Evolutionary conservation across 257 asterid species (phyloP).

Genomic region (Scutellaria minor): DNA sequence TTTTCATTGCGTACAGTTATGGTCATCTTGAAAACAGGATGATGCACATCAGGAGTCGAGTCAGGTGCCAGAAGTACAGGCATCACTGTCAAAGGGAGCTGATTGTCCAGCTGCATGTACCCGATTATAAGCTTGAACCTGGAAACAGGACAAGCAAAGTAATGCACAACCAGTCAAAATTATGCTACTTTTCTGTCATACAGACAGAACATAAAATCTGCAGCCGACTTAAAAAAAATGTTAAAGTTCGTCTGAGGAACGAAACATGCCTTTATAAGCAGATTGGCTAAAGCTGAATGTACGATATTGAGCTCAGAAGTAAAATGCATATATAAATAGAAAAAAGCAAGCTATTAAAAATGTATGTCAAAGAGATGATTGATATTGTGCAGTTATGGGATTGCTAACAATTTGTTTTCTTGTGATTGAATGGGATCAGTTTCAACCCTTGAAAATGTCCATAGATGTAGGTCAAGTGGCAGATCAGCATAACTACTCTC

Average conservation of each 20-base stretch:
- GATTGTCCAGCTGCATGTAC: conserved; percentile 93
- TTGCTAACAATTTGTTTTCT: background rate
- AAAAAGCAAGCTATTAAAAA: conserved; percentile 11
- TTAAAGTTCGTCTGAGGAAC: too few relatives aligned
- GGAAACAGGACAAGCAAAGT: conserved; percentile 31
- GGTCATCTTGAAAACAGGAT: conserved; percentile 96
- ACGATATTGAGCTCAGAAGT: conserved; percentile 27
- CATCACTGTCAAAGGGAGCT: conserved; percentile 90
- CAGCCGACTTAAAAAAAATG: too few relatives aligned
- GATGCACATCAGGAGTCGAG: conserved; percentile 69
- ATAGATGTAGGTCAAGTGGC: conserved; percentile 11
- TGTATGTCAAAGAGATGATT: background rate
- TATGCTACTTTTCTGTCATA: background rate
- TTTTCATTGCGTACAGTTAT: conserved; percentile 74
- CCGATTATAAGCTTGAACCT: conserved; percentile 95
- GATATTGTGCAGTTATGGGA: conserved; percentile 1
- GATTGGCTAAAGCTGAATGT: conserved; percentile 12
- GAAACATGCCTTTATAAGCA: background rate
- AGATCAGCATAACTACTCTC: background rate
- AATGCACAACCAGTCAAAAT: conserved; percentile 31
- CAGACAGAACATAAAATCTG: background rate
- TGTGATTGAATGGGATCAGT: too few relatives aligned
- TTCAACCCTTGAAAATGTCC: background rate
- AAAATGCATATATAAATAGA: background rate
- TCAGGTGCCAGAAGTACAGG: conserved; percentile 97